Evolutionary conservation across 495 filamentous ascomycete genomes (phyloP).

Genomic region (Antarctomyces pellizariae): DNA sequence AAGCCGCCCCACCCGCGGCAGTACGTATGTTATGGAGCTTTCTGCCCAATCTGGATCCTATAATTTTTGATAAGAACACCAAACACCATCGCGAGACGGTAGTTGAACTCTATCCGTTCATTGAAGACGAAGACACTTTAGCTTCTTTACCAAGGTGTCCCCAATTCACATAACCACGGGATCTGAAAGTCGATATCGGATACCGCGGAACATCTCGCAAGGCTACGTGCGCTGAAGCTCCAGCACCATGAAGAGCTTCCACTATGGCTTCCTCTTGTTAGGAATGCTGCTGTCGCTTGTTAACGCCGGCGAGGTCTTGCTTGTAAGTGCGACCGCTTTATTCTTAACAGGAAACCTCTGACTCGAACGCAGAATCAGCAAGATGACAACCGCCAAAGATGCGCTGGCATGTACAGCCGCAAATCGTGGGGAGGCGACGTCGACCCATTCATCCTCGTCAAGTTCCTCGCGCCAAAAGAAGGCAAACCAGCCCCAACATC

Average conservation of each 20-base stretch:
- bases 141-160: no score
- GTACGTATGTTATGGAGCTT: no score
- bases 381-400: slow-evolving; percentile 60
- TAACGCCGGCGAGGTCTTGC: slow-evolving; percentile 37
- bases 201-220: no score
- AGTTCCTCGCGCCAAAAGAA: slow-evolving; percentile 40
- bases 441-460: slow-evolving; percentile 72
- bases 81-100: no score
- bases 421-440: slow-evolving; percentile 72
- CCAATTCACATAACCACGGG: no score
- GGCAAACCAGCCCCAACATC: slow-evolving; percentile 36
- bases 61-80: no score
- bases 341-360: neutral
- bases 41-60: no score
- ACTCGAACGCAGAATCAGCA: slow-evolving; percentile 35
- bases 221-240: no score
- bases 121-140: no score
- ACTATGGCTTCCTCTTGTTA: slow-evolving; percentile 23
- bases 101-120: no score
- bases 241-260: slow-evolving; percentile 32
- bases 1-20: no score
- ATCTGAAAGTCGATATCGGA: no score
- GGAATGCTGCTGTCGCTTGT: slow-evolving; percentile 29
- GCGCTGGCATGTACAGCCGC: slow-evolving; percentile 90
- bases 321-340: slow-evolving; percentile 22